A percentile compares a stretch with the other conserved stretches of the same genome.
These are phyloP conservation scores for Zalerion maritima DNA, from an alignment of 495 filamentous ascomycete genomes.

Conservation along the genomic window DNA sequence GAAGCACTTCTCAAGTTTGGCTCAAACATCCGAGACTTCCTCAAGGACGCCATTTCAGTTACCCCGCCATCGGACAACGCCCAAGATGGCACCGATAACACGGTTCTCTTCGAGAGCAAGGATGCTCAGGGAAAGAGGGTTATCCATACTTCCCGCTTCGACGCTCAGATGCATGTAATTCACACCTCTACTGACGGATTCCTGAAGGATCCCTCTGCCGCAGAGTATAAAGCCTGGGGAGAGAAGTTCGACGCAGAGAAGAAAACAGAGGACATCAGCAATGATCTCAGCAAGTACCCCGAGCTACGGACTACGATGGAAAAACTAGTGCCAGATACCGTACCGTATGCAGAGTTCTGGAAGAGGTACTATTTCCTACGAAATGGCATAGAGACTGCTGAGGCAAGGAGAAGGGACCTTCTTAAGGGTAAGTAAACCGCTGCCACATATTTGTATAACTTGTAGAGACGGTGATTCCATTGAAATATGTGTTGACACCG, in stretches of 20 bases:
- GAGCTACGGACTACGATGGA: slow-evolving; percentile 89
- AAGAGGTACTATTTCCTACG: slow-evolving; percentile 89
- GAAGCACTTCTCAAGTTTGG: slow-evolving; percentile 91
- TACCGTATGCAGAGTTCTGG: slow-evolving; percentile 87
- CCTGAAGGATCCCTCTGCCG: slow-evolving; percentile 59
- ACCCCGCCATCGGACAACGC: slow-evolving; percentile 40
- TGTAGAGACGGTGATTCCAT: slow-evolving; percentile 2
- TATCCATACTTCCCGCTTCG: slow-evolving; percentile 84
- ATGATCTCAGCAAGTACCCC: slow-evolving; percentile 73
- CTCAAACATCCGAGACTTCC: slow-evolving; percentile 75
- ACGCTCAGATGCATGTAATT: slow-evolving; percentile 89
- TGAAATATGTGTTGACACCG: slow-evolving; percentile 14
- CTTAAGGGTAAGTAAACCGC: slow-evolving; percentile 72
- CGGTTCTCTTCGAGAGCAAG: slow-evolving; percentile 80
- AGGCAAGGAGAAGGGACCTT: slow-evolving; percentile 77
- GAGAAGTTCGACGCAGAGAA: slow-evolving; percentile 63
- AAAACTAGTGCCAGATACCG: slow-evolving; percentile 79
- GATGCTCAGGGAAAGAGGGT: slow-evolving; percentile 79
- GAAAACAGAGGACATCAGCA: slow-evolving; percentile 74
- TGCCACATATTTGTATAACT: background rate
- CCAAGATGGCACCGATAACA: slow-evolving; percentile 20
- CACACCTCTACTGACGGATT: slow-evolving; percentile 80
- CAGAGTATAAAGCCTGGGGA: slow-evolving; percentile 61
- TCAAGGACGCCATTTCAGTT: slow-evolving; percentile 82
- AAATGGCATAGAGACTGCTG: slow-evolving; percentile 89